Base-by-base conservation (phyloP, 768 basidiomycete species). In the Daedalea quercina region DNA sequence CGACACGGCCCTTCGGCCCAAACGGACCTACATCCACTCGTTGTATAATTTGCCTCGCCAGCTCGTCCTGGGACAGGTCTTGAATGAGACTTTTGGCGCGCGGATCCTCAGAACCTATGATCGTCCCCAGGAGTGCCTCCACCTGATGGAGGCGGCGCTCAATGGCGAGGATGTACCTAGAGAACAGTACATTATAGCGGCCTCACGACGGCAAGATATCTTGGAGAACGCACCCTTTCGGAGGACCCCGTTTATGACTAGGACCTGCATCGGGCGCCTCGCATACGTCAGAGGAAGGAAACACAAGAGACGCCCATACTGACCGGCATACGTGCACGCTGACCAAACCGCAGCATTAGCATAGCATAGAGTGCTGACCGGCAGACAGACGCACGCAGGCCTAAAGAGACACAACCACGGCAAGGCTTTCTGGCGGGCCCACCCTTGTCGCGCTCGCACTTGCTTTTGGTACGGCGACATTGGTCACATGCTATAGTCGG, bases 71-170 rank as follows among this genome's bases (percentile, higher is more conserved):
- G 9, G 67, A 61, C 34, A 71, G 62, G 54, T 67, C 67, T 11
- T 59, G 56, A 9, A 76, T 55, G 19, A 76, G 58, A 31, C 64
- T 56, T 17, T 67, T 64, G 1, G 75, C 74, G 6, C 75, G 64
- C 12, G 67, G 65, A 53, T 76, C 74, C 31, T 69, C 63, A 12
- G 70, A 69, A 20, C 65, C 62, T 26, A 74, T 65, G 26, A 76
- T 66, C 9, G 69, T 68, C 20, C 74, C 74, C 19, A 76, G 60
- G 19, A 75, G 62, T 1, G 73, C 72, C 57, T 76, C 74, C 50
- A 74, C 70, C 44, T 75, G 69, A 56, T 75, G 74, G 24, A 75
- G 61, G 9, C 72, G 67, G 11, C 69, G 66, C 60, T 75, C 73
- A 45, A 75, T 66, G 28, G 71, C 71, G 50, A 71, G 68, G 53